Evolutionary conservation across 1,139 yeast species (phyloP), one percentile per base, ranked within the genome.

Genomic region (Hyphopichia burtonii): DNA sequence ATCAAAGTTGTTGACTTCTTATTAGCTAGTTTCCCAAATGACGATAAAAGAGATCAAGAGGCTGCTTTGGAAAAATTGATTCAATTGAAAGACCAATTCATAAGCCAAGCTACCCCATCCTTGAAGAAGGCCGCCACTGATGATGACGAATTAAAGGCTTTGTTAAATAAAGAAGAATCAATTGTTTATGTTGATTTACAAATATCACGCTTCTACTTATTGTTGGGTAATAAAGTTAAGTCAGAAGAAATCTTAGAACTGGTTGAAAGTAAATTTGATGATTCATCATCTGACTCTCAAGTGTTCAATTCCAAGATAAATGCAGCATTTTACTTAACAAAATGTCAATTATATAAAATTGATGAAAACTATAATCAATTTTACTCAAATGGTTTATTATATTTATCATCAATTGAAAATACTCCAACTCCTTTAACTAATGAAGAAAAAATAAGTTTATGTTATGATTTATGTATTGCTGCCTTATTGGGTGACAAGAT

Each of bases 401-500:
- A 76, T 49, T 69, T 85, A 52, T 67, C 81, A 8, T 59, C 74
- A 18, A 65, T 76, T 36, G 84, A 82, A 43, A 76, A 68, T 50
- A 75, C 75, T 50, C 42, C 45, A 25, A 47, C 50, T 27, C 31
- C 36, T 16, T 51, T 61, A 36, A 50, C 53, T 9, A 47, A 56
- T 17, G 63, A 56, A 20, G 65, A 62, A 30, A 53, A 57, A 48
- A 51, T 59, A 39, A 73, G 69, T 45, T 71, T 89, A 43, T 93
- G 96, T 20, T 82, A 83, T 56, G 96, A 93, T 52, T 76, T 93
- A 54, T 78, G 95, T 46, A 76, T 90, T 41, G 83, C 96, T 35
- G 99, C 98, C 0, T 71, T 93, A 48, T 73, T 93, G 52, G 99
- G 98, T 37, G 96, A 90, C 57, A 83, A 82, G 59, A 87, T 93